Evolutionary conservation across 768 basidiomycete genomes (phyloP).

Genomic region (Calocybe cyanea): DNA sequence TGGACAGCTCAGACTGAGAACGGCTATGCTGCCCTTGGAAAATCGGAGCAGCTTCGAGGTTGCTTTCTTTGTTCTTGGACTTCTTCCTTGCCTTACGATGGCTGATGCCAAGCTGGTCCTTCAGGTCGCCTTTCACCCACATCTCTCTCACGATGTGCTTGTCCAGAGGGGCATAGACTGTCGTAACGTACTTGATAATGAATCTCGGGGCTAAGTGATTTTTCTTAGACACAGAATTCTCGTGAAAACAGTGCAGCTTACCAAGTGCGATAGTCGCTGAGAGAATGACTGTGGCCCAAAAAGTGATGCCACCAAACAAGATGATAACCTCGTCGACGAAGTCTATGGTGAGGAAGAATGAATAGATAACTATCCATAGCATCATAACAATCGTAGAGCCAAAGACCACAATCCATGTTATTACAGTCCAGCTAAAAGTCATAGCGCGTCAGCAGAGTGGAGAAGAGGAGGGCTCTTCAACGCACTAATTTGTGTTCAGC

Average conservation of each 20-base stretch:
- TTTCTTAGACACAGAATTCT: constrained; percentile 1
- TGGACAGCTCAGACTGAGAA: constrained; percentile 60
- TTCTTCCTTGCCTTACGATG: constrained; percentile 56
- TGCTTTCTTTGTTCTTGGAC: constrained; percentile 21
- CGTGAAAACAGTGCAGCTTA: constrained; percentile 27
- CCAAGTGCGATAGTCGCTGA: constrained; percentile 70
- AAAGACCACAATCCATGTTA: constrained; percentile 79
- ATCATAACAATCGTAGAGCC: constrained; percentile 81
- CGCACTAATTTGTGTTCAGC: constrained; percentile 80
- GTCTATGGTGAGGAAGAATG: constrained; percentile 67
- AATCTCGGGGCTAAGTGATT: constrained; percentile 74
- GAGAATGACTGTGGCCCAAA: constrained; percentile 79
- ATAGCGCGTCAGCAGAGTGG: constrained; percentile 19
- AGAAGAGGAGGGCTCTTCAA: constrained; percentile 15
- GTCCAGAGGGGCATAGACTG: constrained; percentile 77
- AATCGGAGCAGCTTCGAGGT: constrained; percentile 68
- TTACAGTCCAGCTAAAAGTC: constrained; percentile 69
- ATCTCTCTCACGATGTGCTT: constrained; percentile 90
- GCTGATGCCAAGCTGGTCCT: constrained; percentile 71
- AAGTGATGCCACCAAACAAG: constrained; percentile 74
- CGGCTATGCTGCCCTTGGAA: constrained; percentile 60
- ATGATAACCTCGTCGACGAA: constrained; percentile 72
- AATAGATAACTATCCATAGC: constrained; percentile 87
- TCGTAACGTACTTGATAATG: constrained; percentile 65
- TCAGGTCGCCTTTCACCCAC: constrained; percentile 82